These are phyloP conservation scores for Schizopora paradoxa DNA, from an alignment of 1,284 basidiomycete species.

Conservation along the genomic window DNA sequence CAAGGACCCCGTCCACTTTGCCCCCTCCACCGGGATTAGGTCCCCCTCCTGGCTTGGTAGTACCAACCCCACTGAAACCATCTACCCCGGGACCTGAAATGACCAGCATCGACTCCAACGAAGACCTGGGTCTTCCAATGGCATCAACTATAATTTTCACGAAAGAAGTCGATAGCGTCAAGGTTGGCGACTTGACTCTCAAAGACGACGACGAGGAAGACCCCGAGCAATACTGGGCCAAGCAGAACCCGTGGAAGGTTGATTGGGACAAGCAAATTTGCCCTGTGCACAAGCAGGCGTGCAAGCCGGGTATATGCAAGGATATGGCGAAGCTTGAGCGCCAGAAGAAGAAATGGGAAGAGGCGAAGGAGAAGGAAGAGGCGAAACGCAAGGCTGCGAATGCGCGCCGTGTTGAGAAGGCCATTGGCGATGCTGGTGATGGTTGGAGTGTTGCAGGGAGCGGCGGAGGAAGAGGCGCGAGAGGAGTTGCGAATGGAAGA, in stretches of 20 bases:
- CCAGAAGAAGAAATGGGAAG: conserved; percentile 12
- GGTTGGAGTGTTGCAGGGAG: neutral
- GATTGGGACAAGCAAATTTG: conserved; percentile 17
- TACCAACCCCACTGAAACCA: neutral
- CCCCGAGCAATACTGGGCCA: conserved; percentile 3
- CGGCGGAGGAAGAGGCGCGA: neutral
- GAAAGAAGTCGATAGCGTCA: neutral
- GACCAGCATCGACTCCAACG: neutral
- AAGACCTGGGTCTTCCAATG: neutral
- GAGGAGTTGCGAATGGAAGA: neutral
- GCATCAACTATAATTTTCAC: neutral
- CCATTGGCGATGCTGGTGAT: neutral
- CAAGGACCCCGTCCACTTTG: neutral
- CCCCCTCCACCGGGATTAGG: conserved; percentile 5
- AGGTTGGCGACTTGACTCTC: neutral
- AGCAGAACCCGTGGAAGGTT: neutral
- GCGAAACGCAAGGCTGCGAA: neutral
- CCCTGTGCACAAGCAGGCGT: conserved; percentile 9
- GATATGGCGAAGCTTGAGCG: conserved; percentile 7
- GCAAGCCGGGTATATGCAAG: conserved; percentile 7
- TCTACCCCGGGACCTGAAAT: no score
- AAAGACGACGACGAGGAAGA: neutral
- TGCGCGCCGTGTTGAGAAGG: neutral
- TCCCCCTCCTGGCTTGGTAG: conserved; percentile 8
- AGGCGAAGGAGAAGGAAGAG: conserved; percentile 1